Conservation (phyloP, 148 eudicot species). For the Silene conica region DNA sequence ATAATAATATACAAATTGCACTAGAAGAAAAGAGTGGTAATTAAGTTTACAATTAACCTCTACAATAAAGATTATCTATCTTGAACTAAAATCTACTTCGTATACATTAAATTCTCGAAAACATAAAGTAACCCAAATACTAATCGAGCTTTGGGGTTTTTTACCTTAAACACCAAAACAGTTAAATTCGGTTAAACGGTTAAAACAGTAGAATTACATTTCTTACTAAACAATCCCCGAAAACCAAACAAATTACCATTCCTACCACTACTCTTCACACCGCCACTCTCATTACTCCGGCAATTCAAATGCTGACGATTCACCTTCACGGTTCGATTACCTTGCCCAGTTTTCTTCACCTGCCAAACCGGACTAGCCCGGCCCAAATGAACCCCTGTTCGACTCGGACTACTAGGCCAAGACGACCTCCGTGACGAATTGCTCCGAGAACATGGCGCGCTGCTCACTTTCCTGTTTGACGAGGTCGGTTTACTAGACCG, state of each 20-base stretch:
- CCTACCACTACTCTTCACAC: slow-evolving; percentile 21
- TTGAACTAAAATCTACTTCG: background rate
- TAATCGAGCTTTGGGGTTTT: background rate
- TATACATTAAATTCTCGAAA: background rate
- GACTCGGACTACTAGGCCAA: slow-evolving; percentile 45
- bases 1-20: too few species aligned
- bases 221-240: slow-evolving; percentile 61
- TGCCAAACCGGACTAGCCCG: slow-evolving; percentile 92
- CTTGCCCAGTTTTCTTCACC: slow-evolving; percentile 23
- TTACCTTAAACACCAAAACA: background rate
- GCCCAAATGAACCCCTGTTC: slow-evolving; percentile 58
- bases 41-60: background rate
- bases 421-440: slow-evolving; percentile 83
- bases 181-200: slow-evolving; percentile 22
- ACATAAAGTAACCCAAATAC: background rate
- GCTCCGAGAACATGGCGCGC: slow-evolving; percentile 93
- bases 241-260: slow-evolving; percentile 53
- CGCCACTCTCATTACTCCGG: slow-evolving; percentile 31
- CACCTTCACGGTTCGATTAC: slow-evolving; percentile 29
- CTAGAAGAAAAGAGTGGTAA: too few species aligned
- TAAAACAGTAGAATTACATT: slow-evolving; percentile 44
- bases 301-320: slow-evolving; percentile 63
- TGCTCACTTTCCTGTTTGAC: slow-evolving; percentile 57
- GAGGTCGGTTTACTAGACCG: slow-evolving; percentile 39
- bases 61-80: background rate